Conservation (phyloP, 2,329 filamentous ascomycete species). For the Cytospora paraplurivora region DNA sequence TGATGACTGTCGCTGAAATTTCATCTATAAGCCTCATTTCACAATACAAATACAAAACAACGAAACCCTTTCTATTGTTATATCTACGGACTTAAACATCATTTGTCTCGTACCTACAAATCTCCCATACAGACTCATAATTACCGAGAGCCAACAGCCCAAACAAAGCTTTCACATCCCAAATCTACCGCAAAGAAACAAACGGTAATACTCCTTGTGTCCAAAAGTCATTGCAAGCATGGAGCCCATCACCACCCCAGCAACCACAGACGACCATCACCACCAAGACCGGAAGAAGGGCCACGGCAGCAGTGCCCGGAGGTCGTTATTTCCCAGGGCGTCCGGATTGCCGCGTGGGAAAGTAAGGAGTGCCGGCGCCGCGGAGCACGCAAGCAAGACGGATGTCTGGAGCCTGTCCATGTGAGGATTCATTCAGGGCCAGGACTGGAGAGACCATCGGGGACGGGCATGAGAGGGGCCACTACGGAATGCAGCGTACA, state of each 20-base stretch:
- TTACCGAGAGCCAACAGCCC: not conserved
- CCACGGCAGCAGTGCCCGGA: conserved; percentile 10
- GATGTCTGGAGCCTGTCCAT: conserved; percentile 7
- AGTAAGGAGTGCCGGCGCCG: conserved; percentile 23
- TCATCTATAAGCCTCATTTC: not conserved
- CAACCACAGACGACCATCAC: conserved; percentile 18
- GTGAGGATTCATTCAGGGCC: not conserved
- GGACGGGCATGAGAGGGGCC: not conserved
- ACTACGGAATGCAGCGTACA: not conserved
- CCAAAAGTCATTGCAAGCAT: not conserved
- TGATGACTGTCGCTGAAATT: not conserved
- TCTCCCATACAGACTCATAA: not conserved
- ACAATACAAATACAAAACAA: not conserved
- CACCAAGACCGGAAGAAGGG: conserved; percentile 19
- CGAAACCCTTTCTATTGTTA: not conserved
- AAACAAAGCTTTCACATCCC: not conserved
- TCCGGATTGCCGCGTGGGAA: conserved; percentile 27
- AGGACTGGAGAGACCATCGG: not conserved
- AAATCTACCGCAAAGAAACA: not conserved
- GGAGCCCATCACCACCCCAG: conserved; percentile 17
- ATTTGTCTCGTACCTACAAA: not conserved
- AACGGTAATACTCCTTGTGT: not conserved
- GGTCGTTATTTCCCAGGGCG: conserved; percentile 24
- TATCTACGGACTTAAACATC: not conserved
- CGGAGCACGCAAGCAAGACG: conserved; percentile 27